A percentile compares a stretch with the other conserved stretches of the same genome.
These are phyloP conservation scores for Lasiosphaeria hispida DNA, from an alignment of 495 filamentous ascomycete genomes.

Conservation along the genomic window DNA sequence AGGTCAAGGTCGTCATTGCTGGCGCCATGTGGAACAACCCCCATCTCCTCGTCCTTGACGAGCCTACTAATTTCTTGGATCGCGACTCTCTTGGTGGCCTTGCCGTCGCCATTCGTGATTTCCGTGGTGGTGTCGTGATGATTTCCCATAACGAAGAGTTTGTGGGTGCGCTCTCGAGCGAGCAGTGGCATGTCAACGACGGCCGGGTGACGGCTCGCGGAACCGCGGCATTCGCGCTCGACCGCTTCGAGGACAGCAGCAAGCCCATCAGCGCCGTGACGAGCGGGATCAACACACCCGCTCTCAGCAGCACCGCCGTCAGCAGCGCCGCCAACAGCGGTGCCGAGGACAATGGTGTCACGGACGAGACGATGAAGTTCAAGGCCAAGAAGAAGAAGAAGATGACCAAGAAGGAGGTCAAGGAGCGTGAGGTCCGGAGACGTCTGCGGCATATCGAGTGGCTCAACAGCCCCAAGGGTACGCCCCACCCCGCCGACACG, in stretches of 20 bases:
- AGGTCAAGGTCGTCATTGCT: constrained; percentile 98
- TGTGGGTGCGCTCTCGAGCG: constrained; percentile 86
- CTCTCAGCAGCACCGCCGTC: constrained; percentile 38
- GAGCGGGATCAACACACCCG: constrained; percentile 41
- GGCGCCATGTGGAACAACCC: constrained; percentile 99
- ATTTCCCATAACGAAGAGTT: constrained; percentile 99
- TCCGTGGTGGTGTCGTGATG: constrained; percentile 96
- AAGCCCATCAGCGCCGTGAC: constrained; percentile 59
- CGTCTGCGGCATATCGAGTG: constrained; percentile 95
- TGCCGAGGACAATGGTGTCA: constrained; percentile 63
- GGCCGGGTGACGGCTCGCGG: constrained; percentile 84
- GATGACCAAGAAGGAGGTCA: constrained; percentile 91
- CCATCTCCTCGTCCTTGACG: constrained; percentile 94
- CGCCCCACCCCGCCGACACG: constrained; percentile 72
- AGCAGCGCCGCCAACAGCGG: constrained; percentile 71
- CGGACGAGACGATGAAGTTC: constrained; percentile 72
- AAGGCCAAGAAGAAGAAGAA: constrained; percentile 93
- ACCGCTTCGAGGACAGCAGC: constrained; percentile 80
- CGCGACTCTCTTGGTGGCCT: constrained; percentile 94
- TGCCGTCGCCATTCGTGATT: constrained; percentile 94
- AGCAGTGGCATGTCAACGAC: constrained; percentile 91
- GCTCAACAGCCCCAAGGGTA: constrained; percentile 75
- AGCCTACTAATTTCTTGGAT: constrained; percentile 98
- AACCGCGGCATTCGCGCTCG: constrained; percentile 63
- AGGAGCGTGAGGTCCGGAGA: constrained; percentile 85